These are phyloP conservation scores for sorghum (Sorghum bicolor) DNA, from an alignment of 176 grass and related monocot genomes.

Conservation along the genomic window Sorghum_bicolor_NCBIv3 NC_012878.2:518001-518500, in stretches of 20 bases:
- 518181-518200: slow-evolving; percentile 36
- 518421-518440: neutral
- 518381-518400: neutral
- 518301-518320: neutral
- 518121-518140: slow-evolving; percentile 5
- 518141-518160: neutral
- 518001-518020: neutral
- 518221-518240: neutral
- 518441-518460: neutral
- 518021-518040: neutral
- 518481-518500: neutral
- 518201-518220: slow-evolving; percentile 30
- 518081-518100: slow-evolving; percentile 27
- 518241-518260: neutral
- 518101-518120: slow-evolving; percentile 20
- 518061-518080: slow-evolving; percentile 34
- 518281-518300: neutral
- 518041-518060: neutral
- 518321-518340: neutral
- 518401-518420: slow-evolving; percentile 37
- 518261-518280: neutral
- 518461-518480: neutral
- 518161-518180: slow-evolving; percentile 42
- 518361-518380: neutral
- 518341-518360: neutral